A percentile compares a stretch with the other conserved stretches of the same genome.
These are phyloP conservation scores for Echeveria elegans DNA, from an alignment of 164 flowering plant species.

Conservation along the genomic window DNA sequence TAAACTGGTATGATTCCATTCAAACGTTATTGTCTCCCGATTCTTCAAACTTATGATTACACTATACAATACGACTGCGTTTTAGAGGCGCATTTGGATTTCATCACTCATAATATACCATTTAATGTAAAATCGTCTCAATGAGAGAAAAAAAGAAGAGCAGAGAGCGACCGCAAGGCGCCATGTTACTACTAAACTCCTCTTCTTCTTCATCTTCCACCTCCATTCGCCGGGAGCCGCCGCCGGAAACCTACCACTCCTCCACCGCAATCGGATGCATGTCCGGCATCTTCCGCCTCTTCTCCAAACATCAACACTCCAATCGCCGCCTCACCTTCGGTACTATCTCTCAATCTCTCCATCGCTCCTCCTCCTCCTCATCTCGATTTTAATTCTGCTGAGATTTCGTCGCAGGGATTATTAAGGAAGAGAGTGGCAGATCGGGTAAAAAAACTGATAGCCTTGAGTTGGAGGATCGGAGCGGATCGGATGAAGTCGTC, in stretches of 20 bases:
- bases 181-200: neutral
- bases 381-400: neutral
- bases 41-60: neutral
- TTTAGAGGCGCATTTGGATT: too few species aligned
- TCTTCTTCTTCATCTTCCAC: slow-evolving; percentile 13
- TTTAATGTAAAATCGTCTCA: neutral
- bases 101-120: neutral
- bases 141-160: neutral
- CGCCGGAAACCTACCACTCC: slow-evolving; percentile 2
- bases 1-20: neutral
- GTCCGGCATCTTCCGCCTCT: slow-evolving; percentile 53
- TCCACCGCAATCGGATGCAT: slow-evolving; percentile 47
- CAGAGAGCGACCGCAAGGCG: neutral
- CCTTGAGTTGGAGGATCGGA: neutral
- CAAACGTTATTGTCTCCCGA: neutral
- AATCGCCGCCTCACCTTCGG: slow-evolving; percentile 51
- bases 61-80: too few species aligned
- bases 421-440: slow-evolving; percentile 18
- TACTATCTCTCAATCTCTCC: slow-evolving; percentile 1
- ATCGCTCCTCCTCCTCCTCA: too few species aligned
- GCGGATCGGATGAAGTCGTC: neutral
- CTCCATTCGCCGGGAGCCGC: slow-evolving; percentile 11
- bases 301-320: slow-evolving; percentile 29
- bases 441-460: neutral
- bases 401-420: slow-evolving; percentile 18